phyloP scores from a whole-genome alignment of 2,329 filamentous ascomycete species.

The Tympanopsis confertula region DNA sequence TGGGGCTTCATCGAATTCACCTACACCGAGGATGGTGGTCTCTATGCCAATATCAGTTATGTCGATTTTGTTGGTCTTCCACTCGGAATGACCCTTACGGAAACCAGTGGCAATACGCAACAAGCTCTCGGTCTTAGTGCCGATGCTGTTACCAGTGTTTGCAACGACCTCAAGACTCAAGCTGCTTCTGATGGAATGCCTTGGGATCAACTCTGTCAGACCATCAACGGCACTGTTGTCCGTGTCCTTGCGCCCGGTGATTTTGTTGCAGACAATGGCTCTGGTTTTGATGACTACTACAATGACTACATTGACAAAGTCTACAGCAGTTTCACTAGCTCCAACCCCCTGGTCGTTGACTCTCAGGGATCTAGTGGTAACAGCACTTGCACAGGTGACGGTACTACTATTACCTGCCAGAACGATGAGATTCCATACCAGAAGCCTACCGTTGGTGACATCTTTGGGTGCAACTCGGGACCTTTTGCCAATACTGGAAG shows the following conservation, averaged over 20 bases:
- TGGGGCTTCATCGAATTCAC: conserved; percentile 40
- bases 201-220: conserved; percentile 39
- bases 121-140: conserved; percentile 35
- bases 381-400: conserved; percentile 27
- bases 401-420: conserved; percentile 22
- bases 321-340: conserved; percentile 33
- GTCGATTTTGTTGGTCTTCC: conserved; percentile 38
- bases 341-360: conserved; percentile 35
- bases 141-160: conserved; percentile 32
- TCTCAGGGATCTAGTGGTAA: conserved; percentile 41
- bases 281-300: conserved; percentile 38
- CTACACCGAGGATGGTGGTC: conserved; percentile 19
- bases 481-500: conserved; percentile 28
- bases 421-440: conserved; percentile 28
- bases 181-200: conserved; percentile 30
- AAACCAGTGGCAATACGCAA: conserved; percentile 28
- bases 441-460: conserved; percentile 30
- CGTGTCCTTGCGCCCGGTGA: conserved; percentile 42
- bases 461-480: conserved; percentile 38
- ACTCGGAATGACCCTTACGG: conserved; percentile 38
- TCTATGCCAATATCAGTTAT: conserved; percentile 36
- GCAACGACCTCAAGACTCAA: conserved; percentile 30
- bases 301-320: conserved; percentile 34
- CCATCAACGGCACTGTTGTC: conserved; percentile 23
- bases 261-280: conserved; percentile 27